These are phyloP conservation scores for Dentipellis sp. DNA, from an alignment of 768 basidiomycete species.

Conservation along the genomic window DNA sequence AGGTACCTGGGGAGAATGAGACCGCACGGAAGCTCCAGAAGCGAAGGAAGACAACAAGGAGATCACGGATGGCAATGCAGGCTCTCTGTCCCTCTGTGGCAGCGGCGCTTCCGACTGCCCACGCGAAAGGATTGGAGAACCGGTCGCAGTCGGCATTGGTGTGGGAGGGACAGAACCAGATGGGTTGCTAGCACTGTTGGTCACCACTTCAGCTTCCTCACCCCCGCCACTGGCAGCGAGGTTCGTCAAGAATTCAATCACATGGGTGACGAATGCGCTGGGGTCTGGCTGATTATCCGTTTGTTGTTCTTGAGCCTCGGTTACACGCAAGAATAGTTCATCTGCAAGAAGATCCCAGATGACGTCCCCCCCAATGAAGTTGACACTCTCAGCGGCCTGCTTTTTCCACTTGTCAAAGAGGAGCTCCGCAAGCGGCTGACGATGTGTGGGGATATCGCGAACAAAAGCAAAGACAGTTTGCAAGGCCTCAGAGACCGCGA, in stretches of 20 bases:
- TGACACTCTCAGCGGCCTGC: slow-evolving; percentile 14
- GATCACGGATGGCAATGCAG: slow-evolving; percentile 50
- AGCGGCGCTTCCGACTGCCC: slow-evolving; percentile 45
- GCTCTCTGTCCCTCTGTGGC: slow-evolving; percentile 31
- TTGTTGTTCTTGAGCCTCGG: slow-evolving; percentile 27
- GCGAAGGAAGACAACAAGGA: slow-evolving; percentile 55
- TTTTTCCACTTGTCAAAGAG: slow-evolving; percentile 42
- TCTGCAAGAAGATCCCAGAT: slow-evolving; percentile 17
- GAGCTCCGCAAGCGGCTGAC: slow-evolving; percentile 41
- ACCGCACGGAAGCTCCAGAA: slow-evolving; percentile 42
- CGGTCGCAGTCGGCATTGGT: slow-evolving; percentile 16
- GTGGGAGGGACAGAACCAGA: slow-evolving; percentile 6
- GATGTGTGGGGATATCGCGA: slow-evolving; percentile 59
- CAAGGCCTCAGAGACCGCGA: slow-evolving; percentile 48
- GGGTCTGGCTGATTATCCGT: slow-evolving; percentile 25
- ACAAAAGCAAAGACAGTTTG: slow-evolving; percentile 54
- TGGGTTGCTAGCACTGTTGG: slow-evolving; percentile 5
- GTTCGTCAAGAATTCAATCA: slow-evolving; percentile 9
- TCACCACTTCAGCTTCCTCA: slow-evolving; percentile 11
- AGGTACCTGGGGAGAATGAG: slow-evolving; percentile 37
- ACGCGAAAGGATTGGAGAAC: slow-evolving; percentile 49
- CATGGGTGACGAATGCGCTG: slow-evolving; percentile 2
- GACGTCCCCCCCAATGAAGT: slow-evolving; percentile 12
- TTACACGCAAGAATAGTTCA: slow-evolving; percentile 21
- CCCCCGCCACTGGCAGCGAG: slow-evolving; percentile 4